Base-by-base conservation (phyloP, 306 rosid species). In the Inga laurina region DNA sequence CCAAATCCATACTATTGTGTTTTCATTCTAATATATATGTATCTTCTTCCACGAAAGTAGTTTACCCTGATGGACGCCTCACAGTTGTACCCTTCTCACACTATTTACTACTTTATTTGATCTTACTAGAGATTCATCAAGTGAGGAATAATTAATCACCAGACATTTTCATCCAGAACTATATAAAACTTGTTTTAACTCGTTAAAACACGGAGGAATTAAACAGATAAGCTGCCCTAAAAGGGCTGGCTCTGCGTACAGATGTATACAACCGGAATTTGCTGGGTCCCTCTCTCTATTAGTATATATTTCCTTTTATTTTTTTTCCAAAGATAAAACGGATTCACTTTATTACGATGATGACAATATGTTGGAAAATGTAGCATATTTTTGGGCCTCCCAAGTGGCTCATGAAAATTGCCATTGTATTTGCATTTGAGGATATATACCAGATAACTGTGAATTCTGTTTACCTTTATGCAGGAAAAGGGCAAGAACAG, bases 311-410 rank as follows among this genome's bases (percentile, higher is more conserved):
- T 1, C 64, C 27, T 8, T 43, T 49, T 49, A 41, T 79, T 8
- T n/a, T 54, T 30, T 64, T 83, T 76, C 37, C 80, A 27, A 11
- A 45, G 21, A 83, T 57, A 83, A 83, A 80, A 80, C 81, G 32
- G 56, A 83, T n/a, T 64, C 80, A 76, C 81, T 86, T 83, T 81
- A 37, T 69, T 21, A 11, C 22, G 49, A 69, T 19, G 49, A 83
- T 86, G 80, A 83, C 80, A 64, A 71, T 22, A 80, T 35, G 81
- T 21, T 45, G 69, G 62, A 76, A 80, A 79, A 56, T 62, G 41
- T 79, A 67, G 83, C 79, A 76, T 75, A 48, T 73, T 48, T 73
- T 35, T 24, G 61, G 62, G 62, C 70, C 34, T 44, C 21, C 81
- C 34, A 76, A 76, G 7, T 37, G 24, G 13, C 24, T 35, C 22